Conservation (phyloP, 768 basidiomycete species). For the Butyriboletus loyo region DNA sequence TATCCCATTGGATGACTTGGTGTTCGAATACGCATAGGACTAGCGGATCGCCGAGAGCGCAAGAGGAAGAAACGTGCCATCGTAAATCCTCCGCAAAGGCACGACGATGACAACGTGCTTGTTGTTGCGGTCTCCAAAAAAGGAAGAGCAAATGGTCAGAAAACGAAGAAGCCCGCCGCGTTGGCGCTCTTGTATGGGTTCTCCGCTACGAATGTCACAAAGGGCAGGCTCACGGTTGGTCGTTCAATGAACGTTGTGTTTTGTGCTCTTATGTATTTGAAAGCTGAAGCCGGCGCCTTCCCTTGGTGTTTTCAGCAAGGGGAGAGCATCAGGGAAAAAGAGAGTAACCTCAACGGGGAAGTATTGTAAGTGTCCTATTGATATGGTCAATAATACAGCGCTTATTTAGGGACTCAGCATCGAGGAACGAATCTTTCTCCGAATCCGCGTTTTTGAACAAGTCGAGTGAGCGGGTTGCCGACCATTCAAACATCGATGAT, state of each 20-base stretch:
- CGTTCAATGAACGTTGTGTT: not conserved
- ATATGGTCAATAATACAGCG: not conserved
- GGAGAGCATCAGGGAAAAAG: constrained; percentile 33
- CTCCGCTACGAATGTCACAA: constrained; percentile 36
- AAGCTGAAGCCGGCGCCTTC: constrained; percentile 30
- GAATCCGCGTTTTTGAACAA: constrained; percentile 46
- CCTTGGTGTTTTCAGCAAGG: constrained; percentile 38
- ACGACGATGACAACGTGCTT: constrained; percentile 3
- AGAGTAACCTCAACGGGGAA: constrained; percentile 10
- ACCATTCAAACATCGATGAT: constrained; percentile 5
- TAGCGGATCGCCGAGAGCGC: constrained; percentile 62
- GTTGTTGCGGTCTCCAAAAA: constrained; percentile 6
- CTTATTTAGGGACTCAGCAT: constrained; percentile 13
- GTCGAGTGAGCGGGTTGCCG: constrained; percentile 8
- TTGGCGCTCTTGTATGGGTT: constrained; percentile 38
- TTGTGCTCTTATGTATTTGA: not conserved
- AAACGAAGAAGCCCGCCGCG: constrained; percentile 25
- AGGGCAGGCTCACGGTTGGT: constrained; percentile 35
- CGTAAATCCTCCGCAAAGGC: constrained; percentile 30
- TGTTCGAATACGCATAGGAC: constrained; percentile 39
- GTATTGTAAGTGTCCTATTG: constrained; percentile 10
- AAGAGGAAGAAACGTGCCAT: constrained; percentile 59
- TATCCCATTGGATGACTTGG: not conserved
- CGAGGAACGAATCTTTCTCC: constrained; percentile 37
- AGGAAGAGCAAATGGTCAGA: constrained; percentile 14